phyloP scores from a whole-genome alignment of 441 rosid species.

The Erysimum cheiri region DNA sequence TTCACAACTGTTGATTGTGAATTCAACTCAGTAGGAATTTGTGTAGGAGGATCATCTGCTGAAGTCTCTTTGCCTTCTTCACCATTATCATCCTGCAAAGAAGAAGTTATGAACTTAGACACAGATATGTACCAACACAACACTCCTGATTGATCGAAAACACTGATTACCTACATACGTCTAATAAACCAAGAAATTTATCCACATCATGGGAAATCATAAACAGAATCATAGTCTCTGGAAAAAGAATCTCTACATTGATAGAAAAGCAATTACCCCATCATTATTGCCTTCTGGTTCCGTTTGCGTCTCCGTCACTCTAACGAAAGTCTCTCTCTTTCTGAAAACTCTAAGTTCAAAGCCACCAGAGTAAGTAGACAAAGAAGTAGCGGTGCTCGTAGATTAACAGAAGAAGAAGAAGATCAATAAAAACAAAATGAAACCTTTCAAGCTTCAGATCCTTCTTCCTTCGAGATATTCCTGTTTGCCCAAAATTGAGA shows the following conservation, averaged over 20 bases:
- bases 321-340: constrained; percentile 58
- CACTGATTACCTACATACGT: not conserved
- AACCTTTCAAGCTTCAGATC: constrained; percentile 59
- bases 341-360: constrained; percentile 46
- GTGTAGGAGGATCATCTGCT: constrained; percentile 46
- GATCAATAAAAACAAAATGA: not conserved
- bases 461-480: constrained; percentile 36
- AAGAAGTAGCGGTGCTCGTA: not conserved
- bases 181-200: not conserved
- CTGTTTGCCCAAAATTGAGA: constrained; percentile 39
- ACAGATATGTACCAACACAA: not conserved
- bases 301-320: constrained; percentile 65
- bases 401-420: constrained; percentile 1
- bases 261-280: constrained; percentile 51
- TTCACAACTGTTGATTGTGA: constrained; percentile 51
- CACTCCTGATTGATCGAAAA: not conserved
- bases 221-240: not conserved
- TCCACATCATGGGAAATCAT: constrained; percentile 3
- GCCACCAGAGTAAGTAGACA: constrained; percentile 11
- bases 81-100: constrained; percentile 55
- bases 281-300: constrained; percentile 83
- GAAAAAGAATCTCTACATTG: not conserved
- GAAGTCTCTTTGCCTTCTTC: constrained; percentile 55
- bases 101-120: constrained; percentile 9
- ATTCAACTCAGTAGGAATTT: constrained; percentile 51